Evolutionary conservation across 1,284 basidiomycete species (phyloP), one percentile per base, ranked within the genome.

Genomic region (Sphagnurus paluster): DNA sequence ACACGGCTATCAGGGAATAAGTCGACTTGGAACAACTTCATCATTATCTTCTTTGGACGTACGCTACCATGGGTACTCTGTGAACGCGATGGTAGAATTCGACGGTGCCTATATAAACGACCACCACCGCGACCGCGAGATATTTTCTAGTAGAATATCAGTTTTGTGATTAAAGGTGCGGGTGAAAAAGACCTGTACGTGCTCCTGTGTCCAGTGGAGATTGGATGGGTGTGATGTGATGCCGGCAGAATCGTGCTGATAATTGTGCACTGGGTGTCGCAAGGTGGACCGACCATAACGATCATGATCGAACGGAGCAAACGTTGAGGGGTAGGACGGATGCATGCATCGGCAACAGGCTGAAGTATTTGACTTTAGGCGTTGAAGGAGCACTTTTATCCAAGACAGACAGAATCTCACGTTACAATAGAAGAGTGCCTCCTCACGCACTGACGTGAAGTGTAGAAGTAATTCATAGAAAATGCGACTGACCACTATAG

Each of bases 31-130:
- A 39, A 36, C 48, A 11, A 25, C 38, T 14, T 7, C 23, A 40
- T 34, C n/a, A 10, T 35, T 9, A 30, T 19, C 52, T 37, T 39
- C 29, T 16, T 34, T 13, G 29, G 30, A 71, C 78, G 56, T 50
- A 77, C 78, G 77, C 77, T 44, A 79, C 67, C 72, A 80, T 79
- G 24, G 77, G 74, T 50, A 74, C 61, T 34, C 39, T 58, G 34
- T 59, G 50, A 5, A 44, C 47, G 39, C 39, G 47, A 29, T 51
- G 47, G 20, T 61, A 47, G 5, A 58, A 41, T 32, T 50, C 42
- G 28, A 59, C 50, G n/a, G 55, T 44, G 32, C 71, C 74, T 36
- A 69, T 69, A 55, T 66, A 69, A 30, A 80, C 75, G 45, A 68
- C 64, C 43, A 76, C 69, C 2, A 68, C 72, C 21, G 69, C 67